Evolutionary conservation across 2,329 filamentous ascomycete genomes (phyloP).

Genomic region (Penicillium thymicola): DNA sequence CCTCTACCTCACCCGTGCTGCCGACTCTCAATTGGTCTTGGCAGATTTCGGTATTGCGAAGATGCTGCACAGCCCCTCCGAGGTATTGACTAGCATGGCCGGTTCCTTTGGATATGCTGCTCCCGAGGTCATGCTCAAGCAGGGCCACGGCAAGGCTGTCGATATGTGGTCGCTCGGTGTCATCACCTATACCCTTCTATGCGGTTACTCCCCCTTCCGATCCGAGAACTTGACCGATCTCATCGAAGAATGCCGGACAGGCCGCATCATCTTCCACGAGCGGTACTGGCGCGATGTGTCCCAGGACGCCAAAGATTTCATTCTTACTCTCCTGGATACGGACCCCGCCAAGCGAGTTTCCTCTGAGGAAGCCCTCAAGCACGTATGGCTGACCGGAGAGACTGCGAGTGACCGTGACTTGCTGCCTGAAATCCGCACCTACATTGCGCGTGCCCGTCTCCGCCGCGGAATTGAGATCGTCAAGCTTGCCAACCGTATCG

Average conservation of each 20-base stretch:
- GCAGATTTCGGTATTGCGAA: conserved; percentile 99
- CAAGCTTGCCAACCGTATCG: conserved; percentile 93
- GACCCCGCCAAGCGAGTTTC: conserved; percentile 72
- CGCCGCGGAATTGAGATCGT: conserved; percentile 92
- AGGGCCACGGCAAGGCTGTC: conserved; percentile 94
- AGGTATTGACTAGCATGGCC: conserved; percentile 96
- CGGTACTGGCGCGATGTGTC: conserved; percentile 98
- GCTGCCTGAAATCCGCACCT: conserved; percentile 92
- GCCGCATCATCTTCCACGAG: conserved; percentile 88
- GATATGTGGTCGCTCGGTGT: conserved; percentile 99
- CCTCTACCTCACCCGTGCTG: conserved; percentile 77
- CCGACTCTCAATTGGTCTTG: conserved; percentile 80
- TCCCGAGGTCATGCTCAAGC: conserved; percentile 96
- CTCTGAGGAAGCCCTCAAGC: conserved; percentile 74
- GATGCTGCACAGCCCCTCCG: conserved; percentile 86
- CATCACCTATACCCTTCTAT: conserved; percentile 96
- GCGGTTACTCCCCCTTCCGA: conserved; percentile 96
- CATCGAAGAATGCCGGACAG: conserved; percentile 87
- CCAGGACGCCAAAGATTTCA: conserved; percentile 92
- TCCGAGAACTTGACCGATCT: conserved; percentile 90
- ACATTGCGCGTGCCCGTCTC: conserved; percentile 86
- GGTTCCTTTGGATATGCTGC: conserved; percentile 97
- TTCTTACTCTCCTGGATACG: conserved; percentile 73
- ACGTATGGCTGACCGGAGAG: conserved; percentile 87
- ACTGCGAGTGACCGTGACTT: conserved; percentile 94